These are phyloP conservation scores for Alternaria novae-zelandiae DNA, from an alignment of 2,329 filamentous ascomycete genomes.

Conservation along the genomic window DNA sequence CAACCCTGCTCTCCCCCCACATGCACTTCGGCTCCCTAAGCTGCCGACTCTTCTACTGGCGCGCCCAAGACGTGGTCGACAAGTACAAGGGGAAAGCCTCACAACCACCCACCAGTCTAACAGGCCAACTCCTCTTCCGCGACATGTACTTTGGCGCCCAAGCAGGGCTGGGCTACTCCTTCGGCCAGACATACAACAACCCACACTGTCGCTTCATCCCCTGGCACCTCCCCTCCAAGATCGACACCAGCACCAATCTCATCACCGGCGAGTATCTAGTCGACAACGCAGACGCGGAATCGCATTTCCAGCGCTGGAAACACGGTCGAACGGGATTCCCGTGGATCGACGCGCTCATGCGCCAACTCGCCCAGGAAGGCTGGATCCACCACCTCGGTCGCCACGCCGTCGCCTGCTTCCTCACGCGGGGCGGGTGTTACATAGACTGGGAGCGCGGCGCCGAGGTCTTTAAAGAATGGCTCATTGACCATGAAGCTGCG, in stretches of 20 bases:
- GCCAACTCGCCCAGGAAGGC: slow-evolving; percentile 72
- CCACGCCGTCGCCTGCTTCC: slow-evolving; percentile 79
- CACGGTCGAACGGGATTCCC: slow-evolving; percentile 75
- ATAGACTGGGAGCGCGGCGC: slow-evolving; percentile 80
- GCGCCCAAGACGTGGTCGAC: slow-evolving; percentile 67
- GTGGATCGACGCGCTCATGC: slow-evolving; percentile 82
- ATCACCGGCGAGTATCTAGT: slow-evolving; percentile 68
- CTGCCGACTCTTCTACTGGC: slow-evolving; percentile 76
- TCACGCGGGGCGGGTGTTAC: slow-evolving; percentile 81
- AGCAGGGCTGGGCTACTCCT: slow-evolving; percentile 68
- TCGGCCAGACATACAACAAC: slow-evolving; percentile 71
- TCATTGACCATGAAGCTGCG: slow-evolving; percentile 76
- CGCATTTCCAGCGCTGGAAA: slow-evolving; percentile 73
- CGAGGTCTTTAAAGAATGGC: slow-evolving; percentile 77
- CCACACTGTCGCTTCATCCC: slow-evolving; percentile 74
- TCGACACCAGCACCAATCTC: slow-evolving; percentile 52
- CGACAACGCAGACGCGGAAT: slow-evolving; percentile 67
- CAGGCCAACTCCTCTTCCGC: slow-evolving; percentile 75
- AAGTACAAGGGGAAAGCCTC: slow-evolving; percentile 63
- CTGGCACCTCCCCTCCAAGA: slow-evolving; percentile 74
- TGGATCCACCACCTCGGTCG: slow-evolving; percentile 83
- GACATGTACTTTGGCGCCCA: slow-evolving; percentile 87
- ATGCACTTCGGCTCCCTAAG: slow-evolving; percentile 76
- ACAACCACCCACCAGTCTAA: slow-evolving; percentile 70
- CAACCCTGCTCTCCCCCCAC: slow-evolving; percentile 75